Percentiles rank a stretch among this genome's conserved stretches.
These are phyloP conservation scores for Juncus effusus DNA, from an alignment of 176 grass and related monocot genomes.

Conservation along the genomic window DNA sequence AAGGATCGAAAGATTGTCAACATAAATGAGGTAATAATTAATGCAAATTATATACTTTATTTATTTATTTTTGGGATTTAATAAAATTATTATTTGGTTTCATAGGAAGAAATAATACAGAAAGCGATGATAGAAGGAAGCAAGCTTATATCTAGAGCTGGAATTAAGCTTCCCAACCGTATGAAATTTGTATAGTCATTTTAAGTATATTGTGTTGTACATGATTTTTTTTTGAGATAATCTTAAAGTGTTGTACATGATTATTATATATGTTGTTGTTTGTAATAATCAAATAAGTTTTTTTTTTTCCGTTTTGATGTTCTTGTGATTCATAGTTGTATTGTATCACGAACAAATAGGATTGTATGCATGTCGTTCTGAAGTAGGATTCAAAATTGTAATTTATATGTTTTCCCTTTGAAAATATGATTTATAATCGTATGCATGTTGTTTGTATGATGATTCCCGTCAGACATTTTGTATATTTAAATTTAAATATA, in stretches of 20 bases:
- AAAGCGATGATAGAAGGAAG: constrained; percentile 27
- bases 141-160: constrained; percentile 37
- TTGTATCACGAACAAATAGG: no score
- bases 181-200: constrained; percentile 39
- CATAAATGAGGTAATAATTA: constrained; percentile 43
- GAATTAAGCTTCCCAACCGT: constrained; percentile 39
- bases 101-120: constrained; percentile 36
- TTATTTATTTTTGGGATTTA: not conserved
- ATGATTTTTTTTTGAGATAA: no score
- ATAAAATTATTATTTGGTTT: not conserved
- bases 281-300: not conserved
- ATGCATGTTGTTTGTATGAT: no score
- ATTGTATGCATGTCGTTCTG: no score
- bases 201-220: not conserved
- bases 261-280: not conserved
- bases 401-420: no score
- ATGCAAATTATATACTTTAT: not conserved
- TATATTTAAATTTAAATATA: no score
- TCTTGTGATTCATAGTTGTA: no score
- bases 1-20: constrained; percentile 38
- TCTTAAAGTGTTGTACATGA: not conserved
- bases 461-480: no score
- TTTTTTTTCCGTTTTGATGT: not conserved
- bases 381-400: no score
- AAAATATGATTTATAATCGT: no score